A percentile compares a stretch with the other conserved stretches of the same genome.
These are phyloP conservation scores for Sarocladium brachiariae DNA, from an alignment of 2,329 filamentous ascomycete species.

Conservation along the genomic window DNA sequence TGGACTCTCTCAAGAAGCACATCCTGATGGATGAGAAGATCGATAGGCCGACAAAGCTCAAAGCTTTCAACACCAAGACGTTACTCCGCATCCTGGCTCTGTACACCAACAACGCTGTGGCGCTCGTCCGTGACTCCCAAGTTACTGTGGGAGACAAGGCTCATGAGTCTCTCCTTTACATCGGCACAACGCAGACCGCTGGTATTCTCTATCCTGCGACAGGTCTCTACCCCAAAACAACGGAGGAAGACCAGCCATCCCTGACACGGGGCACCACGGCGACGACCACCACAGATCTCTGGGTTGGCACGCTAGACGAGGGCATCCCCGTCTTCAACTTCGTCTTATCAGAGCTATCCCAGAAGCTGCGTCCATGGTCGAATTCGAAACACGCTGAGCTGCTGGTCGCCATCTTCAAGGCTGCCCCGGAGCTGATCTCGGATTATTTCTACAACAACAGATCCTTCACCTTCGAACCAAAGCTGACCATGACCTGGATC, in stretches of 20 bases:
- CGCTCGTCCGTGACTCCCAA: conserved; percentile 32
- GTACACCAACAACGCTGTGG: conserved; percentile 53
- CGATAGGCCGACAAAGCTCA: conserved; percentile 65
- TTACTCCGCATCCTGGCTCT: conserved; percentile 66
- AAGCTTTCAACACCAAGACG: conserved; percentile 67
- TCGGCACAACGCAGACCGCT: conserved; percentile 66
- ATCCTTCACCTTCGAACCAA: conserved; percentile 82
- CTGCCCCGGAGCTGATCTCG: conserved; percentile 78
- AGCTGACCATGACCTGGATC: conserved; percentile 89
- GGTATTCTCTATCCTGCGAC: conserved; percentile 71
- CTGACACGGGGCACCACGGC: neutral
- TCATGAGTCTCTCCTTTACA: conserved; percentile 67
- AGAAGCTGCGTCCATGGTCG: conserved; percentile 75
- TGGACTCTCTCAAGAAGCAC: conserved; percentile 62
- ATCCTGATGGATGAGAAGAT: conserved; percentile 71
- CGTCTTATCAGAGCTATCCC: conserved; percentile 70
- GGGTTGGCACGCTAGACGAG: conserved; percentile 24
- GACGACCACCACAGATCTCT: neutral
- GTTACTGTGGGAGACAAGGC: conserved; percentile 57
- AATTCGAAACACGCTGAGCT: conserved; percentile 76
- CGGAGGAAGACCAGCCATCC: conserved; percentile 37
- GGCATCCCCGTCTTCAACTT: conserved; percentile 72
- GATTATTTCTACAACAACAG: conserved; percentile 79
- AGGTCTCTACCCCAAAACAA: conserved; percentile 78
- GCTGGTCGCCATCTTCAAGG: conserved; percentile 69